Conservation (phyloP, 2,329 filamentous ascomycete genomes). For the Aspergillus versicolor region DNA sequence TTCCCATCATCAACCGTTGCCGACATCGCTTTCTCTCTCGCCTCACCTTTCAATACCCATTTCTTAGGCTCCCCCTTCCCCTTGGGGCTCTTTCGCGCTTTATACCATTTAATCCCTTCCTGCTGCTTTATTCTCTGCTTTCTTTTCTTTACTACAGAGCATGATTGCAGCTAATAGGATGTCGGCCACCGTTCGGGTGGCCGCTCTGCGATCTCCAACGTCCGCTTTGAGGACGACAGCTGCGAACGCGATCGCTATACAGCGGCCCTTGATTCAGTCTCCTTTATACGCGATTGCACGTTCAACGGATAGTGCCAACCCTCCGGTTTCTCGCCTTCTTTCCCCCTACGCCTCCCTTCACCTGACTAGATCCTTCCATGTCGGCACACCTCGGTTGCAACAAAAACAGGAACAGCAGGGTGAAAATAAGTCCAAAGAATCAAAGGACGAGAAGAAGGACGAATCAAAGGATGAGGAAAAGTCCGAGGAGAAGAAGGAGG, state of each 20-base stretch:
- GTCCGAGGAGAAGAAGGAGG: slow-evolving; percentile 44
- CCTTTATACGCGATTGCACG: slow-evolving; percentile 33
- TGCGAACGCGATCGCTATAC: slow-evolving; percentile 29
- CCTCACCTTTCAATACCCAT: slow-evolving; percentile 23
- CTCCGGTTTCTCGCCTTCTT: slow-evolving; percentile 29
- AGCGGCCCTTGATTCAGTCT: slow-evolving; percentile 35
- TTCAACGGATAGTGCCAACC: slow-evolving; percentile 28
- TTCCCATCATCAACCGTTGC: slow-evolving; percentile 26
- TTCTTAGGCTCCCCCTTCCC: slow-evolving; percentile 3
- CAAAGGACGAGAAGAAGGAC: slow-evolving; percentile 45
- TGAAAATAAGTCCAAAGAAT: slow-evolving; percentile 30
- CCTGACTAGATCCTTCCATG: slow-evolving; percentile 40
- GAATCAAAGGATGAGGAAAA: slow-evolving; percentile 46
- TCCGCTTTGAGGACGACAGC: slow-evolving; percentile 32
- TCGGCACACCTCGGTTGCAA: slow-evolving; percentile 31
- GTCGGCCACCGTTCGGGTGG: slow-evolving; percentile 38
- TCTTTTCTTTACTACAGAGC: slow-evolving; percentile 23
- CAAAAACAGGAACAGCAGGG: slow-evolving; percentile 42
- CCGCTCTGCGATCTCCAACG: slow-evolving; percentile 35
- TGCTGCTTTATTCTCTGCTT: not conserved
- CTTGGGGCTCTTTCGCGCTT: slow-evolving; percentile 19
- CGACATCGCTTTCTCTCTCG: slow-evolving; percentile 24
- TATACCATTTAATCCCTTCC: not conserved
- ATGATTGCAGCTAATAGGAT: slow-evolving; percentile 42
- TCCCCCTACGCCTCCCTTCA: slow-evolving; percentile 37